These are phyloP conservation scores for Hydrangea macrophylla DNA, from an alignment of 148 eudicot genomes.

Conservation along the genomic window DNA sequence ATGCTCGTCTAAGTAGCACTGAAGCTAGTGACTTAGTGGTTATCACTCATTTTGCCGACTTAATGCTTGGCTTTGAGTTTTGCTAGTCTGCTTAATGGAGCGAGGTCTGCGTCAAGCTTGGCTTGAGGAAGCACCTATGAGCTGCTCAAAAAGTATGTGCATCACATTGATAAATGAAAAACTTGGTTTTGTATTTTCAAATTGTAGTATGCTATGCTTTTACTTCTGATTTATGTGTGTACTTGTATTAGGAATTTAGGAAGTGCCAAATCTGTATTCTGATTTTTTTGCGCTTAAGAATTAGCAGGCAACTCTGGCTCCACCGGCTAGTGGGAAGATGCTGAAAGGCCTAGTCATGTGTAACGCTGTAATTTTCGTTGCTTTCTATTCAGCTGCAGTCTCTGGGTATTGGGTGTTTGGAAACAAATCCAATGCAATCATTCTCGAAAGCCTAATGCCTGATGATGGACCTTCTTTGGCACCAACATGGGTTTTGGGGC, in stretches of 20 bases:
- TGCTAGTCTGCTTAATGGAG: no score
- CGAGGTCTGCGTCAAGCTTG: no score
- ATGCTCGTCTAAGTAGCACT: neutral
- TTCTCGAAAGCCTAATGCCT: conserved; percentile 76
- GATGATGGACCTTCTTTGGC: conserved; percentile 77
- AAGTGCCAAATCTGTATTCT: no score
- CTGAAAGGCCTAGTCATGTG: conserved; percentile 81
- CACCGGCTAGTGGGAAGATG: conserved; percentile 96
- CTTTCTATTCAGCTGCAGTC: conserved; percentile 81
- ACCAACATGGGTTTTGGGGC: conserved; percentile 68
- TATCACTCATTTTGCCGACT: neutral
- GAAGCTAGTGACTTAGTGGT: neutral
- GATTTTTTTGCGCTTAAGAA: no score
- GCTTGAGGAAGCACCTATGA: no score
- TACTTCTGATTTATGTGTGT: no score
- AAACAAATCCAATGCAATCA: conserved; percentile 65
- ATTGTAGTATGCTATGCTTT: no score
- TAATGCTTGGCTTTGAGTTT: no score
- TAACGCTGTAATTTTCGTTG: conserved; percentile 71
- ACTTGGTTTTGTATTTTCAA: no score
- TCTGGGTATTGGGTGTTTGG: conserved; percentile 92
- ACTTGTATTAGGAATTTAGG: no score
- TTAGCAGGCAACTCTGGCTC: conserved; percentile 96
- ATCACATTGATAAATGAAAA: no score
- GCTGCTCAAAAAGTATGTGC: no score